These are phyloP conservation scores for Hibiscus mutabilis DNA, from an alignment of 345 rosid species.

Conservation along the genomic window DNA sequence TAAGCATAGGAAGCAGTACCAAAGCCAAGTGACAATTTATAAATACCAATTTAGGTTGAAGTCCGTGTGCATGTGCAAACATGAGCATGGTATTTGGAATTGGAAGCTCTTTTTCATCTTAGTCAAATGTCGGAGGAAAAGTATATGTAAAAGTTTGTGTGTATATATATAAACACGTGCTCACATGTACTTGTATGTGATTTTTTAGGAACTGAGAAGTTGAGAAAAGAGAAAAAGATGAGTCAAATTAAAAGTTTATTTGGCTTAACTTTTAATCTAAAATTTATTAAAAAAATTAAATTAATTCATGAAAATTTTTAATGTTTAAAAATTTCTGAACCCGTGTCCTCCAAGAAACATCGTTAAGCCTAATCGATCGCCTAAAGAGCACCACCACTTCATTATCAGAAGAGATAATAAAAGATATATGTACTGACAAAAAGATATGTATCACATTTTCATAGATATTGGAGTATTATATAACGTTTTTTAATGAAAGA, in stretches of 20 bases:
- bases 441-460: too few species aligned
- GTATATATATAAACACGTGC: constrained; percentile 36
- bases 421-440: too few species aligned
- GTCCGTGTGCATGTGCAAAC: constrained; percentile 84
- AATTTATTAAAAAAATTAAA: too few species aligned
- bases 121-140: neutral
- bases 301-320: too few species aligned
- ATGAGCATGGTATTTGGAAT: constrained; percentile 37
- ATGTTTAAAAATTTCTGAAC: too few species aligned
- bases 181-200: constrained; percentile 60
- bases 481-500: too few species aligned
- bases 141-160: constrained; percentile 31
- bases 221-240: neutral
- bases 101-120: neutral
- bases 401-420: too few species aligned
- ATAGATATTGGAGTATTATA: neutral
- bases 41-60: constrained; percentile 38
- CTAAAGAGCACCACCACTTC: too few species aligned
- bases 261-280: too few species aligned
- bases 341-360: too few species aligned
- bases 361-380: too few species aligned
- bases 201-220: constrained; percentile 9
- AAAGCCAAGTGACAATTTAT: constrained; percentile 14
- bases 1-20: constrained; percentile 18
- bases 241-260: neutral